Evolutionary conservation across 306 rosid genomes (phyloP).

Genomic region (Delonix regia): DNA sequence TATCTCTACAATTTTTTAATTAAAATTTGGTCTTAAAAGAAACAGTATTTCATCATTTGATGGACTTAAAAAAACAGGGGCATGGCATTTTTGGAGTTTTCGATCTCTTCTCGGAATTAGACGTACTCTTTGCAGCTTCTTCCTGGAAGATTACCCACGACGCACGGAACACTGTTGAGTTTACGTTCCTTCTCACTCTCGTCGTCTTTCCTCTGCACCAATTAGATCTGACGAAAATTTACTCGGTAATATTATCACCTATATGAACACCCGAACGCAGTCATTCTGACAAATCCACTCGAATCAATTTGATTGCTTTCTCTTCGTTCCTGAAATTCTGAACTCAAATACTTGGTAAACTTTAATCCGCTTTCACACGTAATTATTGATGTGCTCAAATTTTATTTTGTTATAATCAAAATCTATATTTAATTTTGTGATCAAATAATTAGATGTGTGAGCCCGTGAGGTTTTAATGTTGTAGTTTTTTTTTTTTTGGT

Average conservation of each 20-base stretch:
- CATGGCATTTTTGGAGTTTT: background rate
- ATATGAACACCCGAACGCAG: background rate
- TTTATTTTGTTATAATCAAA: background rate
- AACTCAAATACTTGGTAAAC: background rate
- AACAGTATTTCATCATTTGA: background rate
- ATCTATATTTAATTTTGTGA: background rate
- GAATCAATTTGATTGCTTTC: background rate
- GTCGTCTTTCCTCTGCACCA: background rate
- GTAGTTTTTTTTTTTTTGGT: constrained; percentile 4
- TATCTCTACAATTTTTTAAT: no score
- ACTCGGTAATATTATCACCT: background rate
- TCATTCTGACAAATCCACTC: background rate
- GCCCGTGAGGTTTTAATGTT: background rate
- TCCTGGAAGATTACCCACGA: background rate
- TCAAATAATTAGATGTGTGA: background rate
- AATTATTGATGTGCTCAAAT: background rate
- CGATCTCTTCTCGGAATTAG: background rate
- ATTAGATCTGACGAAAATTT: background rate
- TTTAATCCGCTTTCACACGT: background rate
- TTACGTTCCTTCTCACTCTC: background rate
- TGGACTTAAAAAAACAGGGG: background rate
- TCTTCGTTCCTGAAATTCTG: background rate
- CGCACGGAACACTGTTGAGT: background rate
- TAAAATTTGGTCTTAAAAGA: no score
- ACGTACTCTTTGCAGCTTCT: background rate